These are phyloP conservation scores for Akanthomyces uredinophilus DNA, from an alignment of 2,329 filamentous ascomycete genomes.

Conservation along the genomic window DNA sequence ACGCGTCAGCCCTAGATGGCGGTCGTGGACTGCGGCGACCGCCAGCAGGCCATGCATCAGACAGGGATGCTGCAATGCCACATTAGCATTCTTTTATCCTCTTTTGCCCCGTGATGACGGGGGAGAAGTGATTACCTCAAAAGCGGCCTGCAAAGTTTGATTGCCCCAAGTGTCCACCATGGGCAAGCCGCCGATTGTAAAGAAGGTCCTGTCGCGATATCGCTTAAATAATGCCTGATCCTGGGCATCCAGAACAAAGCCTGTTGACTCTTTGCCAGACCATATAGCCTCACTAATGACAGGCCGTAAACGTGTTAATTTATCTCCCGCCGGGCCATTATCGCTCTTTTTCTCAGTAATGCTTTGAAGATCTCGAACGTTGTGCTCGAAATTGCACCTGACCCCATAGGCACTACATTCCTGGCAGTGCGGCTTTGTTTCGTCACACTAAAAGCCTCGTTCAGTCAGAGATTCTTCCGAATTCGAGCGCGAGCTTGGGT, in stretches of 20 bases:
- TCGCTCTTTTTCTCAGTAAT: neutral
- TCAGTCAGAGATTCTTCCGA: neutral
- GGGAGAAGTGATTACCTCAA: neutral
- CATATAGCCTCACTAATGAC: neutral
- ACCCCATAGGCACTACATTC: neutral
- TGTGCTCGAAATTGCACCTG: constrained; percentile 2
- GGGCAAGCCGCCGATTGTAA: neutral
- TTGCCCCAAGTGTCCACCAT: neutral
- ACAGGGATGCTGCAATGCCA: neutral
- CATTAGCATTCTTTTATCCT: neutral
- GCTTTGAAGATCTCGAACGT: constrained; percentile 2
- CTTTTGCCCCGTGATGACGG: neutral
- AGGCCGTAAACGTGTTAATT: neutral
- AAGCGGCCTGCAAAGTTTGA: neutral
- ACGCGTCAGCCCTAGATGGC: neutral
- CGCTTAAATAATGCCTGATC: constrained; percentile 3
- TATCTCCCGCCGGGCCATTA: neutral
- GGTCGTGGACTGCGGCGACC: neutral
- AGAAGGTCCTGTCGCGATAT: neutral
- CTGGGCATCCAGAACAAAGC: neutral
- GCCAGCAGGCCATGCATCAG: constrained; percentile 5
- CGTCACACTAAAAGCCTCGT: constrained; percentile 1
- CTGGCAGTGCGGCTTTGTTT: constrained; percentile 3
- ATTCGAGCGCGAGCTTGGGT: neutral
- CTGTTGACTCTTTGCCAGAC: neutral